Conservation (phyloP, 2,329 filamentous ascomycete species). For the Pleomassaria siparia region DNA sequence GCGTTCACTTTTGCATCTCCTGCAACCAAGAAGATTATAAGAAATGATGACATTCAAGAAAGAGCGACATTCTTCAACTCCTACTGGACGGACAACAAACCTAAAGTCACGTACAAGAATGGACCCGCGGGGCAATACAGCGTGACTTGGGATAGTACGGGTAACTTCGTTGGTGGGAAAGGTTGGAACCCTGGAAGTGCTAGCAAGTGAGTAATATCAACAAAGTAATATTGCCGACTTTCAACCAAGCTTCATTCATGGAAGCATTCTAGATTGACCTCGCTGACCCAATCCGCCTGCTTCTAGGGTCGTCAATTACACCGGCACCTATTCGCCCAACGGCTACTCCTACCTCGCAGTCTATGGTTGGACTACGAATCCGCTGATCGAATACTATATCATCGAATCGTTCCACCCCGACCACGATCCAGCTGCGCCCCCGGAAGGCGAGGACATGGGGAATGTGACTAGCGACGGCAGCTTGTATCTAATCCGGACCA, state of each 20-base stretch:
- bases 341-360: conserved; percentile 56
- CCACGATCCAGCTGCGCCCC: conserved; percentile 43
- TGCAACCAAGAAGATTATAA: not conserved
- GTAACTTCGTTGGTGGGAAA: conserved; percentile 57
- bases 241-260: no score
- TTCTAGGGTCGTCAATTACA: conserved; percentile 43
- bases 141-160: conserved; percentile 48
- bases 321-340: conserved; percentile 43
- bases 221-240: no score
- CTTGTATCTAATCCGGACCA: conserved; percentile 8
- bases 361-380: conserved; percentile 56
- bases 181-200: conserved; percentile 53
- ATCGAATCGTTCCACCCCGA: conserved; percentile 44
- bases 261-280: not conserved
- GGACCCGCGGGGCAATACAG: conserved; percentile 51
- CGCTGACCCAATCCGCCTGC: not conserved
- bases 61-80: conserved; percentile 54
- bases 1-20: not conserved
- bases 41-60: not conserved
- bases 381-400: conserved; percentile 58
- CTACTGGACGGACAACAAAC: conserved; percentile 56
- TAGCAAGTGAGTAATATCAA: not conserved
- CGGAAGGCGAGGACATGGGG: conserved; percentile 15
- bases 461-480: conserved; percentile 13
- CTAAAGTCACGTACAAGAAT: conserved; percentile 55